Base-by-base conservation (phyloP, 225 moss, liverwort and hornwort species). In the Bryum argenteum region DNA sequence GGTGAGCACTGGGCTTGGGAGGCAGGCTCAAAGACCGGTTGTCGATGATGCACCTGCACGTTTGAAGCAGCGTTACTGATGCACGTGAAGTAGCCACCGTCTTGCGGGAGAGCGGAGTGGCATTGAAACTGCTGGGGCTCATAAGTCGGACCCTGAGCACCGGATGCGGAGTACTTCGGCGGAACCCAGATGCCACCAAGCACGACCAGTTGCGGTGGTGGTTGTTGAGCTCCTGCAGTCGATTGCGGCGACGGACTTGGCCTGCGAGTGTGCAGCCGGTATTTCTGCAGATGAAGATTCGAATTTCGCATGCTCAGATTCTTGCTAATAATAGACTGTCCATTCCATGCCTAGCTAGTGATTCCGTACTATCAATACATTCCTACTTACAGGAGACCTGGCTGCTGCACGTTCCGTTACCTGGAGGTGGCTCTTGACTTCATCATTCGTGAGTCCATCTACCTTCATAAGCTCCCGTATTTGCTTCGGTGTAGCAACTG, bases 391-490 rank as follows among this genome's bases (percentile, higher is more conserved):
- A 33, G 33, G 33, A 33, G 33, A 2, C 33, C 4, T 33, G 33
- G 33, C 33, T 33, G 5, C 33, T 33, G 33, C 33, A 33, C 33
- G 33, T 23, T 47, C 3, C 5, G 58, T 45, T 84, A 94, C 94
- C 94, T 95, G 95, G 10, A 95, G 79, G 71, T 95, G 95, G 42
- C 96, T 96, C 81, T 96, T 96, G 58, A 96, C 96, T 87, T 96
- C 96, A 58, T 96, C 96, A 56, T 96, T 96, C 21, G 96, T 93
- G 15, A 96, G 91, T 42, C 96, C 96, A 66, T 90, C 93, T n/a
- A 96, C 96, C 76, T 96, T 96, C 93, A 96, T 96, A n/a, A 96
- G 85, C 81, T 96, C 93, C 66, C 96, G 80, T 64, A 96, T 93
- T 75, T 96, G 96, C 83, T 96, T 96, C 11, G 96, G 96, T 20